Conservation (phyloP, 805 yeast species). For the Zygotorulaspora florentina region DNA sequence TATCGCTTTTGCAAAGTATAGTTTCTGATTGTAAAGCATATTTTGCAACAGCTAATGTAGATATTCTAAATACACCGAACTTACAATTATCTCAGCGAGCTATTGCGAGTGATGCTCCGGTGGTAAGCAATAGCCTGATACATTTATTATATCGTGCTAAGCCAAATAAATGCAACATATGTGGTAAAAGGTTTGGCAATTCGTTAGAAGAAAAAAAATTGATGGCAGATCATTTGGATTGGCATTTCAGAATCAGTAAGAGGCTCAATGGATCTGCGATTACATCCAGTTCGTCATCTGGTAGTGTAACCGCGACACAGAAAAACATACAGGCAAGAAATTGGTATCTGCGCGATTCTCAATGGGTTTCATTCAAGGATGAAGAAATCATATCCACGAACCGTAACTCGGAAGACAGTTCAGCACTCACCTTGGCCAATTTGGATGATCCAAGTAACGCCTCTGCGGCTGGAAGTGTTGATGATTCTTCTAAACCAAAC, state of each 20-base stretch:
- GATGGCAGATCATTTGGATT: slow-evolving; percentile 74
- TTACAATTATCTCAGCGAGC: slow-evolving; percentile 36
- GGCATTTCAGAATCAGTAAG: slow-evolving; percentile 93
- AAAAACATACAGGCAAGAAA: slow-evolving; percentile 62
- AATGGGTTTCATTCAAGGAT: slow-evolving; percentile 74
- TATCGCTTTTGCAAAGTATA: slow-evolving; percentile 23
- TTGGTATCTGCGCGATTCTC: slow-evolving; percentile 72
- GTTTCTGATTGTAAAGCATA: slow-evolving; percentile 31
- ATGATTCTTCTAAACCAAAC: slow-evolving; percentile 1
- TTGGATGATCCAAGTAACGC: slow-evolving; percentile 13
- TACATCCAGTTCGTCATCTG: slow-evolving; percentile 11
- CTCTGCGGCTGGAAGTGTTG: not conserved
- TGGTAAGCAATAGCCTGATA: slow-evolving; percentile 30
- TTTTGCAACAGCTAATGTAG: slow-evolving; percentile 30
- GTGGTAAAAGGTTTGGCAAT: slow-evolving; percentile 80
- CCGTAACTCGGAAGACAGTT: slow-evolving; percentile 12
- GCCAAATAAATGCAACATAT: slow-evolving; percentile 79
- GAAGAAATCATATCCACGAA: slow-evolving; percentile 48
- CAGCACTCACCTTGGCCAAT: slow-evolving; percentile 16
- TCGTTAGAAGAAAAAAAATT: slow-evolving; percentile 50
- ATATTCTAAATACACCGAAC: slow-evolving; percentile 28
- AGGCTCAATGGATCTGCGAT: slow-evolving; percentile 48
- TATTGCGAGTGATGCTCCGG: slow-evolving; percentile 24
- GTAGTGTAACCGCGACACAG: slow-evolving; percentile 17
- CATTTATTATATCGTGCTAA: slow-evolving; percentile 37